Evolutionary conservation across 345 rosid species (phyloP).

Genomic region (Gossypium turneri): DNA sequence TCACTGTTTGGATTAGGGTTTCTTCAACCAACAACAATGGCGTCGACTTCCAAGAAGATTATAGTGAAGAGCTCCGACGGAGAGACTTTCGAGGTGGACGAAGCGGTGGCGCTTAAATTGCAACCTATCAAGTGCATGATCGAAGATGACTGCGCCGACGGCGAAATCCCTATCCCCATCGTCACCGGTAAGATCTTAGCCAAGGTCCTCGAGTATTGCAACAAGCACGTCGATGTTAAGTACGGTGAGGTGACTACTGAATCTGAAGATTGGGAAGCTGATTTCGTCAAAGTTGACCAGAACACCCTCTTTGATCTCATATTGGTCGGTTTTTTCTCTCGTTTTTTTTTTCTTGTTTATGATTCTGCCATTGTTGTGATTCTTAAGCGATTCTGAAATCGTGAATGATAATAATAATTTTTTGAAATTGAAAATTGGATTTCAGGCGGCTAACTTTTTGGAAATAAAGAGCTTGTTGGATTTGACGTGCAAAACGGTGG

Average conservation of each 20-base stretch:
- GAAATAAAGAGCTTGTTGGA: neutral
- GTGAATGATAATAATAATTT: too few relatives aligned
- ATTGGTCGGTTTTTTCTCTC: neutral
- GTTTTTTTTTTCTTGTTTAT: neutral
- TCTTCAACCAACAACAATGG: neutral
- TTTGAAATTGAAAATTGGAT: too few relatives aligned
- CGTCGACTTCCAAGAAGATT: neutral
- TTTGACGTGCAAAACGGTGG: neutral
- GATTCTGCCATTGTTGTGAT: neutral
- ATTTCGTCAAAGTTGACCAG: neutral
- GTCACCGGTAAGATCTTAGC: neutral
- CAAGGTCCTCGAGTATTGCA: neutral
- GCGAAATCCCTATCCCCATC: neutral
- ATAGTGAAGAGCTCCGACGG: neutral
- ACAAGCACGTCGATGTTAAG: neutral
- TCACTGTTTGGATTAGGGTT: neutral
- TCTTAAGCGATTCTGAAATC: too few relatives aligned
- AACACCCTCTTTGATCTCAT: neutral
- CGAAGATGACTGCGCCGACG: neutral
- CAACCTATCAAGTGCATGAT: neutral
- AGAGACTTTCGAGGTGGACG: neutral
- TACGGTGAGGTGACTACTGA: neutral
- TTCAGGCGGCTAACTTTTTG: neutral
- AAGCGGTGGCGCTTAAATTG: neutral
- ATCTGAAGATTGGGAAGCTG: neutral